A percentile compares a stretch with the other conserved stretches of the same genome.
Evolutionary conservation across 2,329 filamentous ascomycete genomes (phyloP).

Genomic region (Arthroderma uncinatum): DNA sequence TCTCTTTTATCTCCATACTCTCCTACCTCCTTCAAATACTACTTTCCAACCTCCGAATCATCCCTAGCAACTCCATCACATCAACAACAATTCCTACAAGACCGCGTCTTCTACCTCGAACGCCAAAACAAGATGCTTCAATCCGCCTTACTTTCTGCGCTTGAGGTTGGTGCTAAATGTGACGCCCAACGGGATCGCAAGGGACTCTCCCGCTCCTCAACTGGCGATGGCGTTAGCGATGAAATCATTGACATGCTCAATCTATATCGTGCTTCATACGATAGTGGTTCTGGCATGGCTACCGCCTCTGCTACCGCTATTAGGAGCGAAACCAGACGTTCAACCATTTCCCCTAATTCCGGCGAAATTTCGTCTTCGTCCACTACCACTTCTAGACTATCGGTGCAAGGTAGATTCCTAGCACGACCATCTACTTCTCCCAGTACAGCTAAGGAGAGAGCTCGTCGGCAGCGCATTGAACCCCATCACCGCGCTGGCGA

Average conservation of each 20-base stretch:
- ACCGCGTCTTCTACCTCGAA: slow-evolving; percentile 30
- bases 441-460: not conserved
- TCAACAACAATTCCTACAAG: slow-evolving; percentile 23
- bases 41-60: not conserved
- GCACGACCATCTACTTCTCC: slow-evolving; percentile 2
- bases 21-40: slow-evolving; percentile 1
- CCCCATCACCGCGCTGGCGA: not conserved
- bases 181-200: not conserved
- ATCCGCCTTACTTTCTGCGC: slow-evolving; percentile 31
- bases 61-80: not conserved
- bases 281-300: not conserved
- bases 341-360: not conserved
- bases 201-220: not conserved
- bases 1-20: slow-evolving; percentile 6
- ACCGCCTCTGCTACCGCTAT: not conserved
- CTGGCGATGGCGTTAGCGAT: not conserved
- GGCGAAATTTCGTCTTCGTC: not conserved
- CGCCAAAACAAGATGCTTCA: slow-evolving; percentile 35
- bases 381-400: slow-evolving; percentile 1
- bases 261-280: slow-evolving; percentile 4
- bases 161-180: slow-evolving; percentile 26
- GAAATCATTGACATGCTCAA: slow-evolving; percentile 7
- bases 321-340: not conserved
- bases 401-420: not conserved
- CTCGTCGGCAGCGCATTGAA: not conserved